phyloP scores from a whole-genome alignment of 805 yeast genomes.

The Saturnispora quitensis region DNA sequence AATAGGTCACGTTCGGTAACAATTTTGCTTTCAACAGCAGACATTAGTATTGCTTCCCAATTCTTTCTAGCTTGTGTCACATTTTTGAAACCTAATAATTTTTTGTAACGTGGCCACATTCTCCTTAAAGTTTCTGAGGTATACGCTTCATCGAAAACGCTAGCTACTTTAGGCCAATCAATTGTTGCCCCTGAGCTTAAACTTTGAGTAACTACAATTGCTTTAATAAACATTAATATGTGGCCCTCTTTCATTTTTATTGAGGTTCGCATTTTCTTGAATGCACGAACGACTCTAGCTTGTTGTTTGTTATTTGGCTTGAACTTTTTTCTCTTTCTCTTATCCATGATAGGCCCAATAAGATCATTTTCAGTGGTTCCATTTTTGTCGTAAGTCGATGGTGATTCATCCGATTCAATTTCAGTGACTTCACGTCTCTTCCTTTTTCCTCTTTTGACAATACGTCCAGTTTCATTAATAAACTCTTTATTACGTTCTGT shows the following conservation, averaged over 20 bases:
- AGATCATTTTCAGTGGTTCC: slow-evolving; percentile 16
- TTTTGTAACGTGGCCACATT: slow-evolving; percentile 64
- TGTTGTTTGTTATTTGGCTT: slow-evolving; percentile 11
- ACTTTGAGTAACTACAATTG: slow-evolving; percentile 60
- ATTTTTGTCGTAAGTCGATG: background rate
- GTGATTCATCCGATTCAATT: background rate
- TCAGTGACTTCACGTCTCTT: slow-evolving; percentile 1
- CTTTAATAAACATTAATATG: slow-evolving; percentile 47
- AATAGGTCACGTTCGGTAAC: slow-evolving; percentile 43
- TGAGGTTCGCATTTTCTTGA: slow-evolving; percentile 19
- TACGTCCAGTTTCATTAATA: slow-evolving; percentile 6
- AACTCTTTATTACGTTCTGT: background rate
- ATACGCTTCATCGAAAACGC: slow-evolving; percentile 33
- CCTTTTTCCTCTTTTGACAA: background rate
- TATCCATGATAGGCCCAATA: slow-evolving; percentile 22
- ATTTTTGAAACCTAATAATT: slow-evolving; percentile 48
- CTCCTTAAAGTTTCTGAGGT: slow-evolving; percentile 40
- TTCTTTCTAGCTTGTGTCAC: slow-evolving; percentile 42
- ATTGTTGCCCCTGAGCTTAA: slow-evolving; percentile 43
- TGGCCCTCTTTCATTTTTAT: slow-evolving; percentile 30
- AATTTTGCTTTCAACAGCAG: slow-evolving; percentile 47
- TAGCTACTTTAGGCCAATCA: slow-evolving; percentile 55
- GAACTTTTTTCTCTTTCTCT: slow-evolving; percentile 24
- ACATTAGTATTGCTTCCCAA: slow-evolving; percentile 60
- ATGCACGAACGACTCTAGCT: slow-evolving; percentile 13